Percentiles rank a stretch among this genome's conserved stretches.
Evolutionary conservation across 2,329 filamentous ascomycete species (phyloP).

Genomic region (Pseudophaeomoniella oleicola): DNA sequence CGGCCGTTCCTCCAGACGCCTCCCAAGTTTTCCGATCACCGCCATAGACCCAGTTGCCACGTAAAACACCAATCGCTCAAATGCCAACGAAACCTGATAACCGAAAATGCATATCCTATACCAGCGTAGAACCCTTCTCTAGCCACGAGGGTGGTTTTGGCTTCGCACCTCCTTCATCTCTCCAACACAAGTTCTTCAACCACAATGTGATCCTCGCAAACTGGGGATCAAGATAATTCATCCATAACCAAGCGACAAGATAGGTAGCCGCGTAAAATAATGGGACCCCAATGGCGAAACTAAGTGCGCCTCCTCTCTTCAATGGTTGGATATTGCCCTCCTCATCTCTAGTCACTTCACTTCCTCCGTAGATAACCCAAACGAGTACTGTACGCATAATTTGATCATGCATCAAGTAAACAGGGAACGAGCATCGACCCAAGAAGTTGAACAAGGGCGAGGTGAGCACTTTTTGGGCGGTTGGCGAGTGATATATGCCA

Average conservation of each 20-base stretch:
- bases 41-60: too few relatives aligned
- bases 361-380: conserved; percentile 12
- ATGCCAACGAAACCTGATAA: too few relatives aligned
- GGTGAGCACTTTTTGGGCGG: conserved; percentile 9
- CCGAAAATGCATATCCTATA: not conserved
- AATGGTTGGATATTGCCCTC: not conserved
- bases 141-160: not conserved
- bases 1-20: too few relatives aligned
- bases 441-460: conserved; percentile 13
- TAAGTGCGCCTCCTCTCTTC: not conserved
- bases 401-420: conserved; percentile 15
- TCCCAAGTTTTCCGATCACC: too few relatives aligned
- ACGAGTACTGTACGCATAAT: conserved; percentile 14
- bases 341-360: not conserved
- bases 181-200: not conserved
- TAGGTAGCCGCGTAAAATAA: not conserved
- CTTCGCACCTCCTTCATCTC: not conserved
- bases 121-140: not conserved
- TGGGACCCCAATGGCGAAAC: not conserved
- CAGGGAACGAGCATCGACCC: conserved; percentile 14
- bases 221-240: not conserved
- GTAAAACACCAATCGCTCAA: too few relatives aligned
- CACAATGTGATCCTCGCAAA: not conserved
- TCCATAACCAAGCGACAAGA: not conserved
- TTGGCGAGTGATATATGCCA: conserved; percentile 13